These are phyloP conservation scores for Golubevia pallescens DNA, from an alignment of 1,284 basidiomycete species.

Conservation along the genomic window DNA sequence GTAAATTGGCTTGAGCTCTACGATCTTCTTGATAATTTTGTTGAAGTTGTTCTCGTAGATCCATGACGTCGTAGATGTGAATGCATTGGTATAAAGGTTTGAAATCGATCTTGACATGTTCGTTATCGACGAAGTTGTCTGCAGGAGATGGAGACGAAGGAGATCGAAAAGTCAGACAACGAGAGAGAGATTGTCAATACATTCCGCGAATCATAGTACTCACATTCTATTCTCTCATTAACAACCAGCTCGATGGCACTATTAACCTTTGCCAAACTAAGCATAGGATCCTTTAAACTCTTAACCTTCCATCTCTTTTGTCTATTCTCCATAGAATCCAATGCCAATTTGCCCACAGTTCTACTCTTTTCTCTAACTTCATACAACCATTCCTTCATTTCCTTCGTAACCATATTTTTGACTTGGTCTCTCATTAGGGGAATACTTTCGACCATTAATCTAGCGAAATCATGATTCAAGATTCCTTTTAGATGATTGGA, in stretches of 20 bases:
- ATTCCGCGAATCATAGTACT: too few relatives aligned
- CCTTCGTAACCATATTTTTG: conserved; percentile 89
- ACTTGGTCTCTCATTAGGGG: conserved; percentile 87
- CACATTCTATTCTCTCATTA: conserved; percentile 93
- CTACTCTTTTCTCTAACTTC: conserved; percentile 89
- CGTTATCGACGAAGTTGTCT: conserved; percentile 92
- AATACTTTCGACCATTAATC: conserved; percentile 85
- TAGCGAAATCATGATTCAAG: conserved; percentile 89
- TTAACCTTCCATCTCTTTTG: conserved; percentile 78
- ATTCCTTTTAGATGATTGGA: conserved; percentile 82
- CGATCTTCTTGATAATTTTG: conserved; percentile 93
- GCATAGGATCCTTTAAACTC: conserved; percentile 47
- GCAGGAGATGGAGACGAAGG: conserved; percentile 6
- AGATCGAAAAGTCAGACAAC: conserved; percentile 3
- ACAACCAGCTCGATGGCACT: conserved; percentile 91
- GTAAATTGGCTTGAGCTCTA: conserved; percentile 94
- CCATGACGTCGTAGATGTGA: conserved; percentile 91
- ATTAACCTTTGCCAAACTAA: conserved; percentile 81
- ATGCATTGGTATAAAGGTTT: conserved; percentile 95
- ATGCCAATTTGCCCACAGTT: conserved; percentile 83
- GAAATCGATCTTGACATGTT: conserved; percentile 87
- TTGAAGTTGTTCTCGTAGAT: conserved; percentile 85
- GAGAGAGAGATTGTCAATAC: background rate
- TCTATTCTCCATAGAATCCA: conserved; percentile 86
- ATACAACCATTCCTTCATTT: conserved; percentile 95